phyloP scores from a whole-genome alignment of 2,329 filamentous ascomycete genomes.

The Knufia petricola region DNA sequence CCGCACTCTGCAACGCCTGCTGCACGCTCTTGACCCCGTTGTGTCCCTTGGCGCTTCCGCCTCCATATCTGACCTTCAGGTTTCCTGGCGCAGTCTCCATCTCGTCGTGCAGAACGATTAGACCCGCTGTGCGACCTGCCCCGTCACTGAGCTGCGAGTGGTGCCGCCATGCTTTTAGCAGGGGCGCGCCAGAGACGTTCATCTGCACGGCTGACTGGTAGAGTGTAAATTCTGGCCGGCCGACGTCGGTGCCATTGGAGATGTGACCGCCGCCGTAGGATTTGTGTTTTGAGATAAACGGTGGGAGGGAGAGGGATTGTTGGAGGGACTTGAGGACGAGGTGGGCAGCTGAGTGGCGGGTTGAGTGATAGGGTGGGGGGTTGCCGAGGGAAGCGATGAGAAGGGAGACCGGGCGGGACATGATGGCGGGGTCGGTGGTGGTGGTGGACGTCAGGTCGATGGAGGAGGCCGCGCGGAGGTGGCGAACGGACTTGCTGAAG shows the following conservation, averaged over 20 bases:
- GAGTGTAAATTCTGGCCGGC: slow-evolving; percentile 50
- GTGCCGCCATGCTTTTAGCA: slow-evolving; percentile 57
- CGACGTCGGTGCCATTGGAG: slow-evolving; percentile 36
- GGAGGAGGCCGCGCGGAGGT: slow-evolving; percentile 13
- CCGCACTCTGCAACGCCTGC: slow-evolving; percentile 14
- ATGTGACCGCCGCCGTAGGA: slow-evolving; percentile 42
- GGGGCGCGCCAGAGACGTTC: slow-evolving; percentile 71
- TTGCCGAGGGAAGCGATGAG: slow-evolving; percentile 86
- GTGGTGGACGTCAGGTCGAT: not conserved
- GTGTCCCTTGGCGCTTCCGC: slow-evolving; percentile 57
- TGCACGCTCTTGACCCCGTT: slow-evolving; percentile 62
- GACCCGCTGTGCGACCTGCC: slow-evolving; percentile 31
- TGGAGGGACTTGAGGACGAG: slow-evolving; percentile 57
- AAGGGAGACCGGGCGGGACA: slow-evolving; percentile 39
- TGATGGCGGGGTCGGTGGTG: not conserved
- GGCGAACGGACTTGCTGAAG: slow-evolving; percentile 4
- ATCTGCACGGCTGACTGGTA: slow-evolving; percentile 69
- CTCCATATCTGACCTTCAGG: slow-evolving; percentile 53
- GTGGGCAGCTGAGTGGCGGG: slow-evolving; percentile 82
- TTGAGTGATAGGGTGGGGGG: slow-evolving; percentile 62
- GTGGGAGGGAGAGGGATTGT: slow-evolving; percentile 41
- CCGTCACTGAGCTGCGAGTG: slow-evolving; percentile 27
- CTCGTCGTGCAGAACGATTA: slow-evolving; percentile 85
- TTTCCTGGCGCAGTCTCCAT: slow-evolving; percentile 63
- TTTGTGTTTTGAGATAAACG: slow-evolving; percentile 38